phyloP scores from a whole-genome alignment of 352 stramenopile genomes.

The Globisporangium nunn region DNA sequence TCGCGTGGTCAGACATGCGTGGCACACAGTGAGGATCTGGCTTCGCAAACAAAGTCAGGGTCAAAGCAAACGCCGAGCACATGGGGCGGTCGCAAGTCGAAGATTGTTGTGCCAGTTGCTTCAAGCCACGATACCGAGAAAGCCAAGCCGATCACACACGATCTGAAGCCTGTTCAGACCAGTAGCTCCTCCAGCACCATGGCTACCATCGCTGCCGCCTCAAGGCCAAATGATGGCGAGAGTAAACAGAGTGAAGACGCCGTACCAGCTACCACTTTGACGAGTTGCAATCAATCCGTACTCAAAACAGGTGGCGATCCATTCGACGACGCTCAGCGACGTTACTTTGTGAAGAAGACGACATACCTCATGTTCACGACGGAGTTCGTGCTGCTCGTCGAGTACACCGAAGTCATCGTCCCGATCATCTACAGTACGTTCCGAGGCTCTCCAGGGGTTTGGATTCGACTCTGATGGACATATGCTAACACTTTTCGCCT shows the following conservation, averaged over 20 bases:
- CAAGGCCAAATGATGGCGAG: too few relatives aligned
- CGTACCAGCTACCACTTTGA: too few relatives aligned
- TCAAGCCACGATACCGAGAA: background rate
- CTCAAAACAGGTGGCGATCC: too few relatives aligned
- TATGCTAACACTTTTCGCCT: too few relatives aligned
- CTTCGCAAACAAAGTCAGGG: background rate
- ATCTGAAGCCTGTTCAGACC: too few relatives aligned
- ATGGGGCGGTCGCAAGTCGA: background rate
- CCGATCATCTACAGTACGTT: conserved; percentile 7
- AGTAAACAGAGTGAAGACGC: too few relatives aligned
- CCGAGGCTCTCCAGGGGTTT: background rate
- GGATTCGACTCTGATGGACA: too few relatives aligned
- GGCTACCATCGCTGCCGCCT: too few relatives aligned
- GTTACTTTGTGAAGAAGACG: conserved; percentile 3
- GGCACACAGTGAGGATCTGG: background rate
- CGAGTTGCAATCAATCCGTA: too few relatives aligned
- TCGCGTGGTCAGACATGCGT: background rate
- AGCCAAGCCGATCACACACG: too few relatives aligned
- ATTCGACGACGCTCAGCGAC: background rate
- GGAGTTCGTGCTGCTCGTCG: conserved; percentile 4
- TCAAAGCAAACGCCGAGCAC: too few relatives aligned
- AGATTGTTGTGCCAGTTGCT: background rate
- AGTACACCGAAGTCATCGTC: conserved; percentile 7
- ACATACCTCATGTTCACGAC: background rate
- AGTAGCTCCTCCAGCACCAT: too few relatives aligned